phyloP scores from a whole-genome alignment of 1,139 yeast genomes.

The Meyerozyma sp. region DNA sequence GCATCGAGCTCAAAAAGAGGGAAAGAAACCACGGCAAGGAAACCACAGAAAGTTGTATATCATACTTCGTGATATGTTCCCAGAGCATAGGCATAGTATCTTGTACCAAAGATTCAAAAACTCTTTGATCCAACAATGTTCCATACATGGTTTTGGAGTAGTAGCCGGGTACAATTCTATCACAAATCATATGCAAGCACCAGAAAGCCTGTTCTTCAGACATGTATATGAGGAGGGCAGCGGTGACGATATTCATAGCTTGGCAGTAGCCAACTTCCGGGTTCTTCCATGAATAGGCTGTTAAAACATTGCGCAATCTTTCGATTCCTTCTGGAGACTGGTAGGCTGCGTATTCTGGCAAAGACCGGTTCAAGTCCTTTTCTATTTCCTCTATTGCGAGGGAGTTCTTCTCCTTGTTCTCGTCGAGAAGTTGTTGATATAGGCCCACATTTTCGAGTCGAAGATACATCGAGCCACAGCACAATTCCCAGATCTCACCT shows the following conservation, averaged over 20 bases:
- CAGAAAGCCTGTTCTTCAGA: slow-evolving; percentile 98
- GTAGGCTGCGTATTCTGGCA: slow-evolving; percentile 95
- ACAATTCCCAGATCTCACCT: slow-evolving; percentile 95
- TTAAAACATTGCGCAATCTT: slow-evolving; percentile 77
- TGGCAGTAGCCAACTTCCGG: slow-evolving; percentile 98
- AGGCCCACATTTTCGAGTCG: slow-evolving; percentile 60
- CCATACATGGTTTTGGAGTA: slow-evolving; percentile 98
- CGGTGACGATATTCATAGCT: slow-evolving; percentile 97
- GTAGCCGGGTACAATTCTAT: slow-evolving; percentile 86
- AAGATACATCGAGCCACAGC: slow-evolving; percentile 79
- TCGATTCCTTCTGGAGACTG: slow-evolving; percentile 82
- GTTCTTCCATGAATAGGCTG: slow-evolving; percentile 95
- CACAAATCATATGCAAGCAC: slow-evolving; percentile 82
- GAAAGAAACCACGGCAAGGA: slow-evolving; percentile 97
- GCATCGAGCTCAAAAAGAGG: slow-evolving; percentile 87
- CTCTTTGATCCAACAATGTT: slow-evolving; percentile 87
- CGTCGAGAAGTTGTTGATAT: slow-evolving; percentile 53
- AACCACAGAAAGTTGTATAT: slow-evolving; percentile 91
- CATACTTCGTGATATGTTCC: slow-evolving; percentile 72
- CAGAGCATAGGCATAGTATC: slow-evolving; percentile 86
- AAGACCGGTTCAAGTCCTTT: slow-evolving; percentile 86
- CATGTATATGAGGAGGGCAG: slow-evolving; percentile 88
- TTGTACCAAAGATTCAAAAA: slow-evolving; percentile 84
- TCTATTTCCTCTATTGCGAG: slow-evolving; percentile 94
- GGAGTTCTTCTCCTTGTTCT: slow-evolving; percentile 59